Base-by-base conservation (phyloP, 495 filamentous ascomycete genomes). In the Durotheca rogersii region DNA sequence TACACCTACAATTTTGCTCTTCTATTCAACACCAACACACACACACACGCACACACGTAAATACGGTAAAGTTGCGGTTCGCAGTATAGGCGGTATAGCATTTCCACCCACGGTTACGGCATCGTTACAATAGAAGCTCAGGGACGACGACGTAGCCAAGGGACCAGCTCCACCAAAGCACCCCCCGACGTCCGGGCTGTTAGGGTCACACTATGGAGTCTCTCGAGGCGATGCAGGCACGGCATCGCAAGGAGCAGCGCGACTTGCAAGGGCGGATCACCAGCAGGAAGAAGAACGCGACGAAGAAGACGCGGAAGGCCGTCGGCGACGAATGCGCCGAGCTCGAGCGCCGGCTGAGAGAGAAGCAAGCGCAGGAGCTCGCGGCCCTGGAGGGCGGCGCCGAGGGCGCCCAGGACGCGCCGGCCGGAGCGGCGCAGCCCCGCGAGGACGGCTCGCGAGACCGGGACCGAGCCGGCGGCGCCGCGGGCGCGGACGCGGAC, bases 221-320 rank as follows among this genome's bases (percentile, higher is more conserved):
- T 15, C 50, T 92, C 77, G 91, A 96, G 33, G 82, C 86, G 23
- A 73, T 94, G 34, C 80, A 88, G 51, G 74, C 81, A 9, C 84
- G 83, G 31, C 93, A 98, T 67, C 81, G 87, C 54, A 95, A 91
- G 69, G 93, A 98, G 68, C 82, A 85, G 63, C 84, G 82, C 45
- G 92, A 98, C 31, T 77, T 98, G 15, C 87, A 91, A 71, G 73
- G 79, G 27, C 81, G 84, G 17, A 84, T 93, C 53, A 96, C 88
- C 5, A 90, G 88, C 72, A 96, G 95, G 73, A 96, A 95, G 74
- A 96, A 95, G 72, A 80, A 83, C 43, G 90, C 93, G 18, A 93
- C 86, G 29, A 98, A 96, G 72, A 97, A 96, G 78, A 96, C 90
- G 11, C 82, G 93, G 21, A 94, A 90, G 68, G 85, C 85, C 31